Evolutionary conservation across 129 eudicot species (phyloP), one percentile per base, ranked within the genome.

Genomic region (Solidago caesia): DNA sequence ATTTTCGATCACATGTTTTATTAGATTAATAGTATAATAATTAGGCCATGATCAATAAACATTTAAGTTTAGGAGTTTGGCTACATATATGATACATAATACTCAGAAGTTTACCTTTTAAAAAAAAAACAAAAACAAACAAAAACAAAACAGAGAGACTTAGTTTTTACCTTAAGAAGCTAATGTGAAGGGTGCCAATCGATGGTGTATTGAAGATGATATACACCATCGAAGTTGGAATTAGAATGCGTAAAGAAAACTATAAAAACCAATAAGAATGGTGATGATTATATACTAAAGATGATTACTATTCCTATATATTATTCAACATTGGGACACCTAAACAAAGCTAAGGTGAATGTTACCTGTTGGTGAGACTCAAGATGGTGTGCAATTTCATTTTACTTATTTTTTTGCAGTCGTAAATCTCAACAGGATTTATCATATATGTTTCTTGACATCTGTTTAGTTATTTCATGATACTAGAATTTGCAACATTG

Each of bases 321-420:
- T 1, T 29, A 29, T 29, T 29, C n/a, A n/a, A n/a, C n/a, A n/a
- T 29, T 29, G 39, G 39, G 39, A 29, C 39, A 29, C 39, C 1
- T 29, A 29, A 29, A 29, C 1, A 29, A 29, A 1, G 2, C 2
- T 29, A 29, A 29, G 39, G 39, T 2, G 39, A 29, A 29, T 29
- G 39, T 29, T 29, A 55, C 65, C 52, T 56, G 62, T 57, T 72
- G 68, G 53, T 33, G 78, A 79, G 72, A 79, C 83, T 4, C 55
- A 66, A 72, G 69, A 79, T 65, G 83, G 83, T 79, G 72, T 65
- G 74, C 45, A 44, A 9, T 27, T 26, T 44, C 43, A 72, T 13
- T 12, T 9, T 16, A 53, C 21, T 4, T 12, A 2, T 60, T 10
- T n/a, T n/a, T 45, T 10, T 7, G 3, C 13, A 60, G 61, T 56